Base-by-base conservation (phyloP, 1,139 yeast genomes). In the Magnusiomyces suaveolens region DNA sequence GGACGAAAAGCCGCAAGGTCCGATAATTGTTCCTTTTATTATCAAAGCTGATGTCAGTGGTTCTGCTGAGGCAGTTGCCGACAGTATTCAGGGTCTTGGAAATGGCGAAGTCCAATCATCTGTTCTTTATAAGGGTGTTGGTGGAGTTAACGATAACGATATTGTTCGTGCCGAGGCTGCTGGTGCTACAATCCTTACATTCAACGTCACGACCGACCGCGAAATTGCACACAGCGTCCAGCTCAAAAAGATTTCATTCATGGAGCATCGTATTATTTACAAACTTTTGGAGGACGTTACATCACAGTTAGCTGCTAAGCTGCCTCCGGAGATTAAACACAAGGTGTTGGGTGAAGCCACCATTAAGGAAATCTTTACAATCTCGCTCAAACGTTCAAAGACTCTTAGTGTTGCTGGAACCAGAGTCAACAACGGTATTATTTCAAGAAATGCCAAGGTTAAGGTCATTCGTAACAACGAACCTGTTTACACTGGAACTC, bases 31-130 rank as follows among this genome's bases (percentile, higher is more conserved):
- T 21, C 79, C 80, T 39, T 87, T 84, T 60, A 83, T 92, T 46
- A 75, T 94, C 51, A 88, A 87, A 66, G 85, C 96, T 0, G 99
- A 94, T 69, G 97, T 92, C 0, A 84, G 84, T 52, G 86, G 84
- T 0, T 80, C 84, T 4, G 76, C 75, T 0, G 86, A 81, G 61
- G 85, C 85, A 0, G 78, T 81, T 24, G 78, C 75, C 43, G 97
- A 90, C 66, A 83, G 94, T 62, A 81, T 94, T 52, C 77, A 78
- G 59, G 84, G 84, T 4, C 71, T 92, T 25, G 97, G 97, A 2
- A 90, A 92, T 67, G 87, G 84, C 1, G 95, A 87, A 64, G 92
- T 92, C 14, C 74, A 75, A 57, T 80, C 92, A 3, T 72, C 76
- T 21, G 83, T 92, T 1, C 69, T 92, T 2, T 80, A 80, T 50